A percentile compares a stretch with the other conserved stretches of the same genome.
Evolutionary conservation across 2,329 filamentous ascomycete species (phyloP).

Genomic region (Cadophora sp.): DNA sequence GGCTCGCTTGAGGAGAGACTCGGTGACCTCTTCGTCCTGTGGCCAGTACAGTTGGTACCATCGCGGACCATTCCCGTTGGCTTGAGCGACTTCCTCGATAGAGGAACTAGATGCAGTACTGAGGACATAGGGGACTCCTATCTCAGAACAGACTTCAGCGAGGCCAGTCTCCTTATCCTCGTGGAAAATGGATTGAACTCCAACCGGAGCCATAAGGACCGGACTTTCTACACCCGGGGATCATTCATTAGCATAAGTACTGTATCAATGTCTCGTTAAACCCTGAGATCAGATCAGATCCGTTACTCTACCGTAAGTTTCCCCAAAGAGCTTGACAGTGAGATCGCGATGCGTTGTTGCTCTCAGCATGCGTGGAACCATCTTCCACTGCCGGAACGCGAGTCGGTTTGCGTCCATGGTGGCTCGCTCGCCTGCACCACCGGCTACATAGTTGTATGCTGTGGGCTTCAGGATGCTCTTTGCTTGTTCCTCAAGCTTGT

Average conservation of each 20-base stretch:
- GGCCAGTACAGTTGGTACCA: conserved; percentile 85
- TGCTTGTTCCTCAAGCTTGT: conserved; percentile 62
- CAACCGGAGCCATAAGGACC: conserved; percentile 70
- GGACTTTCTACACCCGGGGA: conserved; percentile 46
- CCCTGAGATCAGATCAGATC: neutral
- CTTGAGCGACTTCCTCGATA: conserved; percentile 70
- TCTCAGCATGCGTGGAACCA: conserved; percentile 66
- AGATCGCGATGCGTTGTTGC: conserved; percentile 61
- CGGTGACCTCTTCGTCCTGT: conserved; percentile 67
- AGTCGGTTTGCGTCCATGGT: conserved; percentile 70
- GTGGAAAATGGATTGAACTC: conserved; percentile 73
- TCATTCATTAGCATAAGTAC: neutral
- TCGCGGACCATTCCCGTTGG: conserved; percentile 61
- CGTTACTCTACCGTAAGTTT: conserved; percentile 50
- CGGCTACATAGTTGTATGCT: conserved; percentile 65
- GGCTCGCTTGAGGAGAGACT: conserved; percentile 67
- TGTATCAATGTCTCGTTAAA: too few relatives aligned
- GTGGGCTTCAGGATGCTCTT: conserved; percentile 53
- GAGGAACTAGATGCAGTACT: conserved; percentile 67
- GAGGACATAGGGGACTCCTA: conserved; percentile 70
- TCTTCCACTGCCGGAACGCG: conserved; percentile 68
- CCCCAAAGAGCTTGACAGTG: conserved; percentile 55
- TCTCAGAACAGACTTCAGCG: conserved; percentile 65
- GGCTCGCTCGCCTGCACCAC: conserved; percentile 66
- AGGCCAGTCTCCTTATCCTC: conserved; percentile 68